Conservation (phyloP, 2,329 filamentous ascomycete genomes). For the Fonsecaea multimorphosa region DNA sequence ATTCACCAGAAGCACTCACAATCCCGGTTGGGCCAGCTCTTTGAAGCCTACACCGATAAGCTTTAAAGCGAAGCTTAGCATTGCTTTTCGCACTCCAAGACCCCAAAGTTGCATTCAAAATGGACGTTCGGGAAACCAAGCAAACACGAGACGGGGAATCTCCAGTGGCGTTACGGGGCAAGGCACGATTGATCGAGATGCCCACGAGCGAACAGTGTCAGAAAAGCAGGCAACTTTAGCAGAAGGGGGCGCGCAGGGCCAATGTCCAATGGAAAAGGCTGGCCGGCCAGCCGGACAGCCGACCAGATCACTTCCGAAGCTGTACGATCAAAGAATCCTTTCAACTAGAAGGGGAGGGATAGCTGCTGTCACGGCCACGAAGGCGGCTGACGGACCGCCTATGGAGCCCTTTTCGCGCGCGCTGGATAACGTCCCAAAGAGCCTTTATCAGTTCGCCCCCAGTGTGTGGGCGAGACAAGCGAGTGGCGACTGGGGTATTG, state of each 20-base stretch:
- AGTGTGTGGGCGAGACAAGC: background rate
- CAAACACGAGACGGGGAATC: background rate
- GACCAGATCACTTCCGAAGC: background rate
- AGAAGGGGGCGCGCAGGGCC: background rate
- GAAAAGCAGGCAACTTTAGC: background rate
- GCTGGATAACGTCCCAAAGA: background rate
- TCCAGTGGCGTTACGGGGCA: conserved; percentile 4
- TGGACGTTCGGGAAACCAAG: background rate
- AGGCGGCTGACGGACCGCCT: background rate
- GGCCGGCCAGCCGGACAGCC: background rate
- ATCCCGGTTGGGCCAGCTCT: background rate
- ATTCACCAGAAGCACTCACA: background rate
- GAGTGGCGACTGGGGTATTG: background rate
- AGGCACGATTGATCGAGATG: background rate
- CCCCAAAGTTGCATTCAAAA: conserved; percentile 6
- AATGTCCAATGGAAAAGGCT: background rate
- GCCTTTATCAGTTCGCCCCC: background rate
- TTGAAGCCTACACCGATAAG: conserved; percentile 6
- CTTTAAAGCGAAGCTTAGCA: conserved; percentile 29
- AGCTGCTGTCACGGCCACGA: background rate
- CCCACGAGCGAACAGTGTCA: background rate
- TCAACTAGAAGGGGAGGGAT: background rate
- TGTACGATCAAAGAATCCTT: background rate
- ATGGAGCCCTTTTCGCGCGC: background rate
- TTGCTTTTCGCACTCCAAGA: conserved; percentile 16